phyloP scores from a whole-genome alignment of 306 rosid species.

The Biancaea sappan region DNA sequence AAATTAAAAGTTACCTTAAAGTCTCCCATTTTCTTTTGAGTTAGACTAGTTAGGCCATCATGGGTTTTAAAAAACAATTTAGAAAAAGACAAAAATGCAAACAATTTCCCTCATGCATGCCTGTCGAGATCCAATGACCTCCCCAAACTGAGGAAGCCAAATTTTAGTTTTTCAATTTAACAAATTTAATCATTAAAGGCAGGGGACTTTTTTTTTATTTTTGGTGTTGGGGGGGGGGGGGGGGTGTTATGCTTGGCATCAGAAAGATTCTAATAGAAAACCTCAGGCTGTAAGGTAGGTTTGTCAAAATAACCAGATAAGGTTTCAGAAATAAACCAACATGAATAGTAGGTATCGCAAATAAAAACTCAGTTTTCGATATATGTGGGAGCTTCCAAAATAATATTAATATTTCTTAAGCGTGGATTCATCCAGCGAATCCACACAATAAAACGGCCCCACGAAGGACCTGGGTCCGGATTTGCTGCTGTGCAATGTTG shows the following conservation, averaged over 20 bases:
- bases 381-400: background rate
- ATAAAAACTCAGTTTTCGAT: background rate
- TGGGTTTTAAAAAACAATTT: too few relatives aligned
- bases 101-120: conserved; percentile 11
- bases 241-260: background rate
- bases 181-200: background rate
- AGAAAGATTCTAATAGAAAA: background rate
- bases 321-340: conserved; percentile 1
- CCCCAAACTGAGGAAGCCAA: background rate
- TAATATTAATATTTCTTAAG: background rate
- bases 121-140: background rate
- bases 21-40: background rate
- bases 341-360: background rate
- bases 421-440: background rate
- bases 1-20: background rate
- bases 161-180: too few relatives aligned
- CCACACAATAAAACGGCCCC: conserved; percentile 8
- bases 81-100: too few relatives aligned
- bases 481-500: too few relatives aligned
- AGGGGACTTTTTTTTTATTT: conserved; percentile 2
- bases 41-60: too few relatives aligned
- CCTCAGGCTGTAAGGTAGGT: conserved; percentile 4
- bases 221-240: too few relatives aligned
- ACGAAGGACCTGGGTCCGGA: conserved; percentile 10
- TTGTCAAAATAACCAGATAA: background rate